A percentile compares a stretch with the other conserved stretches of the same genome.
Evolutionary conservation across 2,329 filamentous ascomycete species (phyloP).

Genomic region (Alternaria triticimaculans): DNA sequence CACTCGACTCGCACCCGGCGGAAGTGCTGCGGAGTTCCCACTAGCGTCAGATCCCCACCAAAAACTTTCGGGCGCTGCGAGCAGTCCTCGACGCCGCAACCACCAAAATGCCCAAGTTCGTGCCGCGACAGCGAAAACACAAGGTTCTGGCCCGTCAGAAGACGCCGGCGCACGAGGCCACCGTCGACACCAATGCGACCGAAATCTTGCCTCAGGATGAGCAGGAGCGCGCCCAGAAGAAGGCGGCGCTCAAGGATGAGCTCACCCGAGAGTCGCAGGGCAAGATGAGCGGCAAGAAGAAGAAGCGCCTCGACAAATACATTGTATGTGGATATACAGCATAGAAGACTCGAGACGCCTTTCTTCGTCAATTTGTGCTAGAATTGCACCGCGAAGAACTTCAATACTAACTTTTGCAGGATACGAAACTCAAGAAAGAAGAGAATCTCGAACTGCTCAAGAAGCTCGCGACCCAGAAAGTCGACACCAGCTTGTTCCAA

Average conservation of each 20-base stretch:
- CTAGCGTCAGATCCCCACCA: conserved; percentile 39
- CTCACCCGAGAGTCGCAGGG: conserved; percentile 60
- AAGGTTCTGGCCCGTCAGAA: conserved; percentile 69
- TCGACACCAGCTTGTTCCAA: conserved; percentile 81
- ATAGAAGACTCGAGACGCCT: background rate
- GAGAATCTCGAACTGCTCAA: conserved; percentile 85
- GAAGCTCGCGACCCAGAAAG: conserved; percentile 77
- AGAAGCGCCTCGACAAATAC: conserved; percentile 72
- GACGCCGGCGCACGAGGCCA: conserved; percentile 45
- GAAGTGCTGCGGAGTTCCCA: conserved; percentile 23
- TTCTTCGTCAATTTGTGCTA: background rate
- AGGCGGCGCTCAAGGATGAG: conserved; percentile 60
- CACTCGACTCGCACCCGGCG: conserved; percentile 9
- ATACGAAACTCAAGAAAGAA: conserved; percentile 93
- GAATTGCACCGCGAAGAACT: background rate
- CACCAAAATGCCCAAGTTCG: conserved; percentile 47
- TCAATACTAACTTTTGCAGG: conserved; percentile 52
- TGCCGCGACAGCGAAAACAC: conserved; percentile 66
- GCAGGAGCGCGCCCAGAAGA: conserved; percentile 61
- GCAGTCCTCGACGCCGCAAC: conserved; percentile 15
- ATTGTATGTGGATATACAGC: conserved; percentile 55
- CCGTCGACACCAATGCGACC: conserved; percentile 61
- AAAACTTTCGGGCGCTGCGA: conserved; percentile 40
- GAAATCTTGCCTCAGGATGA: conserved; percentile 57
- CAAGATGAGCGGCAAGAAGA: conserved; percentile 68